These are phyloP conservation scores for Petrea volubilis DNA, from an alignment of 257 asterid species.

Conservation along the genomic window DNA sequence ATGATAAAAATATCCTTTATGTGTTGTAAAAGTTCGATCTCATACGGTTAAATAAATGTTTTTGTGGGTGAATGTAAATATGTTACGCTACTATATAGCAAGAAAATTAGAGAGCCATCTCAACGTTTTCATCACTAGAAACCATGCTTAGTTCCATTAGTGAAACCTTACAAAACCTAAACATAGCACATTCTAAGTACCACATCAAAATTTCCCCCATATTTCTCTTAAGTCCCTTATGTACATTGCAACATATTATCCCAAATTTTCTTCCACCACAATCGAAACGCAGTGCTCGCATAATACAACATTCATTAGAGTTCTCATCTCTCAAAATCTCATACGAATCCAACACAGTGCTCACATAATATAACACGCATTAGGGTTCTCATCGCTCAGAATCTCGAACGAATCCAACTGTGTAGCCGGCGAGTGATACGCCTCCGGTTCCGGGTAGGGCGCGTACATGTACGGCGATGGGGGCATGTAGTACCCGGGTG, in stretches of 20 bases:
- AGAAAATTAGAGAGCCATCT: neutral
- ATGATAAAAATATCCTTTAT: too few relatives aligned
- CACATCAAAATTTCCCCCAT: conserved; percentile 13
- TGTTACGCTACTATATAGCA: neutral
- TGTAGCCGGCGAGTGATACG: conserved; percentile 24
- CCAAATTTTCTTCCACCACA: neutral
- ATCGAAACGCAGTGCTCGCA: conserved; percentile 37
- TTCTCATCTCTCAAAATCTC: too few relatives aligned
- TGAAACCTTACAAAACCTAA: neutral
- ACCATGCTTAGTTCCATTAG: neutral
- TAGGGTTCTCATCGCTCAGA: conserved; percentile 83
- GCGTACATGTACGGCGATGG: conserved; percentile 47
- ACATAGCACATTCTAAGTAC: conserved; percentile 2
- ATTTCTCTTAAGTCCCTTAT: neutral
- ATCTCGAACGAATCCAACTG: conserved; percentile 68
- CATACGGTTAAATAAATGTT: too few relatives aligned
- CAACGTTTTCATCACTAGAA: neutral
- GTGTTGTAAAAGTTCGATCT: too few relatives aligned
- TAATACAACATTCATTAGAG: conserved; percentile 59
- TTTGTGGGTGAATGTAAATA: too few relatives aligned
- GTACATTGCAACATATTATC: neutral
- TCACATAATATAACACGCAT: conserved; percentile 42
- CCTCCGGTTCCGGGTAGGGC: conserved; percentile 32
- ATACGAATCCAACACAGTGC: too few relatives aligned
- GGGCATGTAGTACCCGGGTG: conserved; percentile 48